Percentiles rank a stretch among this genome's conserved stretches.
These are phyloP conservation scores for Gloeostereum incarnatum DNA, from an alignment of 768 basidiomycete genomes.

Conservation along the genomic window DNA sequence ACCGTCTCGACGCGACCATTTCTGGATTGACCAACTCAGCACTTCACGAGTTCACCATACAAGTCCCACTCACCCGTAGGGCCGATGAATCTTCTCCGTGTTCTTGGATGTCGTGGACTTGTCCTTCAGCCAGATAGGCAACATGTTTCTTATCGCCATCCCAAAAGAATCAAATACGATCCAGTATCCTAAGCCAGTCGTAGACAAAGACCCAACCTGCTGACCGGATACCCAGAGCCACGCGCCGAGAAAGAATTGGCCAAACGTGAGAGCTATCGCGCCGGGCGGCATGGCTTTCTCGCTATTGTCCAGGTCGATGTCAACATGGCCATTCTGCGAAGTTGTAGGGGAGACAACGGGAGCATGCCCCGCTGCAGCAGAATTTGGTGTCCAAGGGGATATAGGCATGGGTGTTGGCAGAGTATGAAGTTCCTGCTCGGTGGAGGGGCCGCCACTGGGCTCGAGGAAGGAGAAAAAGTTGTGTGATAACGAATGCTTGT, in stretches of 20 bases:
- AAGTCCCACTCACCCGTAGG: constrained; percentile 26
- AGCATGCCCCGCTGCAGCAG: constrained; percentile 22
- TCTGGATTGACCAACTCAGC: constrained; percentile 22
- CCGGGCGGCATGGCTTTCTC: not conserved
- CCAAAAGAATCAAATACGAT: constrained; percentile 93
- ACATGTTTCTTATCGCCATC: constrained; percentile 41
- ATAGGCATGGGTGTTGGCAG: constrained; percentile 51
- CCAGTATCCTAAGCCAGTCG: constrained; percentile 93
- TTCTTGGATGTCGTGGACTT: constrained; percentile 15
- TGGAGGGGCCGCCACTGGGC: constrained; percentile 34
- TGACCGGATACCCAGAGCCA: constrained; percentile 88
- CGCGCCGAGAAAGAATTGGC: constrained; percentile 59
- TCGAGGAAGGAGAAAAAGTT: constrained; percentile 96
- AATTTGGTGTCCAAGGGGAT: constrained; percentile 61
- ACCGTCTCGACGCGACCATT: constrained; percentile 62
- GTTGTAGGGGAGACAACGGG: not conserved
- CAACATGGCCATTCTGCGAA: constrained; percentile 4
- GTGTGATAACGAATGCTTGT: constrained; percentile 90
- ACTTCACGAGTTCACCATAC: constrained; percentile 5
- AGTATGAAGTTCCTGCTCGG: constrained; percentile 35
- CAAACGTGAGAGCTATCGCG: constrained; percentile 14
- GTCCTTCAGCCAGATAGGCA: constrained; percentile 32
- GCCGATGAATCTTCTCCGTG: constrained; percentile 52
- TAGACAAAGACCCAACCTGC: constrained; percentile 74
- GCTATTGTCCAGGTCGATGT: not conserved